Evolutionary conservation across 805 yeast species (phyloP), one percentile per base, ranked within the genome.

Genomic region (Starmera amethionina): DNA sequence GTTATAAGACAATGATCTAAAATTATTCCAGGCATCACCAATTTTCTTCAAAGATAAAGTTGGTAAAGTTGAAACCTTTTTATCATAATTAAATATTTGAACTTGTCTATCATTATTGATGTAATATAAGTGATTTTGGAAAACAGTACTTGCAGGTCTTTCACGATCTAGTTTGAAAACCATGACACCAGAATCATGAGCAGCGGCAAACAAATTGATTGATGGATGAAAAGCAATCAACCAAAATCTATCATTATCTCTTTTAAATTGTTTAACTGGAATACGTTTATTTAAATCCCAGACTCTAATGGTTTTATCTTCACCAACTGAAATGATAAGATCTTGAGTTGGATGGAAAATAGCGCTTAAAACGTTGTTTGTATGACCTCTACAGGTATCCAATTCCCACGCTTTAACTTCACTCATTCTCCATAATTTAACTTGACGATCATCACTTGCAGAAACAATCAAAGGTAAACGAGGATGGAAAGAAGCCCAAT

Each of bases 371-470:
- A 93, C 96, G 59, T 85, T 88, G 56, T 89, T 89, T 27, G 96
- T 85, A 63, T 93, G 99, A 42, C 98, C 98, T 57, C 98, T 78
- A 63, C 97, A 90, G 25, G 97, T 85, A 60, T 93, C 99, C 44
- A 94, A 95, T 63, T 94, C 98, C 97, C 97, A 93, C 19, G 98
- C 98, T 64, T 89, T 87, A 31, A 95, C 79, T 50, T 93, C 96
- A 55, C 88, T 80, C 96, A 88, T 87, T 65, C 97, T 77, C 98
- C 98, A 93, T 48, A 94, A 70, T 63, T 90, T 90, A 42, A 93
- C 86, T 48, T 90, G 80, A 50, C 97, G 77, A 59, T 93, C 99
- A 60, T 93, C 99, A 61, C 94, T 94, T 54, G 90, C 95, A 14
- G 96, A 86, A 15, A 89, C 95, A 58, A 93, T 88, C 50, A 93